Conservation (phyloP, 192 early-diverging fungal genomes). For the Funneliformis geosporum region DNA sequence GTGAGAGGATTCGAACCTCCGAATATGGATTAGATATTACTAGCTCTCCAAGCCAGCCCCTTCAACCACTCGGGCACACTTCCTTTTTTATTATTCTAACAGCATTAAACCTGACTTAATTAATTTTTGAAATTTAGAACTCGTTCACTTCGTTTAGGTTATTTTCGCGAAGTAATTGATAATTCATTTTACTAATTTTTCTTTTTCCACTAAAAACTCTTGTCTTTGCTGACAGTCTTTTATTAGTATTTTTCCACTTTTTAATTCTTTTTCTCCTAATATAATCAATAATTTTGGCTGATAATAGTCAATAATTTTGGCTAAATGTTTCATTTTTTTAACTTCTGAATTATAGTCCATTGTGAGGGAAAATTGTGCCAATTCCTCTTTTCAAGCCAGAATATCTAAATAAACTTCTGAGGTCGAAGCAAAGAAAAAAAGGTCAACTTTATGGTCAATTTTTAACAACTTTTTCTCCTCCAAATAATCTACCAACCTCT, state of each 20-base stretch:
- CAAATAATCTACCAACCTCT: constrained; percentile 14
- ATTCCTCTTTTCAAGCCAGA: background rate
- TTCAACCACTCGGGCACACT: too few species aligned
- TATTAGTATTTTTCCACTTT: constrained; percentile 17
- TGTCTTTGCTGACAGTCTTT: too few species aligned
- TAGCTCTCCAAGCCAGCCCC: too few species aligned
- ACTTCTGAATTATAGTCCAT: constrained; percentile 20
- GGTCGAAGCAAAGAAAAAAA: background rate
- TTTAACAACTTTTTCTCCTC: background rate
- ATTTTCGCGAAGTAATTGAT: too few species aligned
- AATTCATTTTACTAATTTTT: too few species aligned
- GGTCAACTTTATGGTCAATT: background rate
- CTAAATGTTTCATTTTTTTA: constrained; percentile 19
- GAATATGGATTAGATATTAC: too few species aligned
- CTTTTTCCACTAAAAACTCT: too few species aligned
- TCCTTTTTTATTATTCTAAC: too few species aligned
- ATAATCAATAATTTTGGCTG: constrained; percentile 7
- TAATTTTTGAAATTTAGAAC: too few species aligned
- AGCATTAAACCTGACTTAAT: too few species aligned
- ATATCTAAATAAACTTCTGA: background rate
- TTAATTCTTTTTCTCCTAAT: constrained; percentile 12
- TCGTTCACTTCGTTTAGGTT: too few species aligned
- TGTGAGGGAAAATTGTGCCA: background rate
- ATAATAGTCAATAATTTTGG: constrained; percentile 23
- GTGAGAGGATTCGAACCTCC: too few species aligned